Base-by-base conservation (phyloP, 1,284 basidiomycete species). In the Erythrobasidium hasegawianum region DNA sequence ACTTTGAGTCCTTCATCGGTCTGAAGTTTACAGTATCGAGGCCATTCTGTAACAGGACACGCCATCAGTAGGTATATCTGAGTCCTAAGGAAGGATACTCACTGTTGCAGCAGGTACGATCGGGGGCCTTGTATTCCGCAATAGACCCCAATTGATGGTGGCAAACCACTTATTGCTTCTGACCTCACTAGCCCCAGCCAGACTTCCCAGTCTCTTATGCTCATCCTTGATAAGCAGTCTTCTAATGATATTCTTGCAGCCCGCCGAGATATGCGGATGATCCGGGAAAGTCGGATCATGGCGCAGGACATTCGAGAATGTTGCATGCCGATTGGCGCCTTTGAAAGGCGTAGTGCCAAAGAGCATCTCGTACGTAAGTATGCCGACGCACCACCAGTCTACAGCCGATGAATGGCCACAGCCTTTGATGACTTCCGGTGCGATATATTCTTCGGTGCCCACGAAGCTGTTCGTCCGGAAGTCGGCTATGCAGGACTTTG, bases 361-460 rank as follows among this genome's bases (percentile, higher is more conserved):
- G 24, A 98, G 96, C 96, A 98, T 98, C 81, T 99, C 96, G 81
- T 95, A 97, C 74, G 98, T 92, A 74, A 99, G 84, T 74, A 99
- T 98, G 43, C 96, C 96, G 57, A 97, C 81, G 38, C 95, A 98
- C 96, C 78, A 79, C 77, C 76, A 78, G 79, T 99, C 96, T 59
- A 99, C 96, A 8, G 96, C 93, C 69, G 90, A 92, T 40, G 95
- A 97, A 79, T 99, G 96, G 14, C 96, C 96, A 77, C 90, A 86
- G 52, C 93, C 94, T 75, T 92, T 90, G 77, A 99, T 98, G 68
- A 99, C 96, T 81, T 97, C 95, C 69, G 95, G 95, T 47, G 95
- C 94, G 76, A 97, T 97, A 82, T 98, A 97, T 68, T 75, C 74
- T 71, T 66, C 55, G 1, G 54, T 61, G 1, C 60, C 66, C 1